phyloP scores from a whole-genome alignment of 73 alveolate species.

The Blepharisma japonicum region DNA sequence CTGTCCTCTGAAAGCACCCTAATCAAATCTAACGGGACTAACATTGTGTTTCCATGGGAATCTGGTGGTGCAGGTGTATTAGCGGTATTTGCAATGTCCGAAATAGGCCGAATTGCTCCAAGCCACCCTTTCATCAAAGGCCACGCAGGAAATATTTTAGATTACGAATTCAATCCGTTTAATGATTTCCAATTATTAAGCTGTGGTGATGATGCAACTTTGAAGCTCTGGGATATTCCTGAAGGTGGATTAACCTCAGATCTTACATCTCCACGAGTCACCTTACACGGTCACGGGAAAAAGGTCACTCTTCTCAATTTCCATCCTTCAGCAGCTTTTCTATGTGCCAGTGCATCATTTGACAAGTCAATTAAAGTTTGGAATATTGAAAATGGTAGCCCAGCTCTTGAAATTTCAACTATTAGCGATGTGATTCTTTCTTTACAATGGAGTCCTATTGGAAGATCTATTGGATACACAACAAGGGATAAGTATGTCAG shows the following conservation, averaged over 20 bases:
- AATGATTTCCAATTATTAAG: slow-evolving; percentile 82
- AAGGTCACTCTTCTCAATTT: slow-evolving; percentile 78
- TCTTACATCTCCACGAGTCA: slow-evolving; percentile 70
- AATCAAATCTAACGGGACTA: slow-evolving; percentile 43
- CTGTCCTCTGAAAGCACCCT: slow-evolving; percentile 42
- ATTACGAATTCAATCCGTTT: slow-evolving; percentile 94
- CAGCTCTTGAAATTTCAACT: slow-evolving; percentile 33
- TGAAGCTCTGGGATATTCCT: slow-evolving; percentile 88
- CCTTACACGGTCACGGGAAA: slow-evolving; percentile 82
- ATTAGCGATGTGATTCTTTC: slow-evolving; percentile 48
- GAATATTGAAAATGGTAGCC: slow-evolving; percentile 76
- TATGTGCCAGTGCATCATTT: slow-evolving; percentile 76
- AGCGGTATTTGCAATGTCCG: slow-evolving; percentile 20
- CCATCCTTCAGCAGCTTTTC: slow-evolving; percentile 79
- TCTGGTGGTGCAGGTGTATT: slow-evolving; percentile 53
- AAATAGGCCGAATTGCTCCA: slow-evolving; percentile 38
- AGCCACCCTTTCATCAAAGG: slow-evolving; percentile 80
- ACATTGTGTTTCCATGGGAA: slow-evolving; percentile 44
- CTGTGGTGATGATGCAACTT: slow-evolving; percentile 88
- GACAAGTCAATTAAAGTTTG: slow-evolving; percentile 85
- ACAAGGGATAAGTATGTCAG: slow-evolving; percentile 77
- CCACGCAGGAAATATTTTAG: slow-evolving; percentile 85
- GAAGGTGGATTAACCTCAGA: slow-evolving; percentile 79
- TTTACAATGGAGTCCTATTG: slow-evolving; percentile 91
- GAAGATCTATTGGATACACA: slow-evolving; percentile 71